A percentile compares a stretch with the other conserved stretches of the same genome.
These are phyloP conservation scores for Mallotus nudiflorus DNA, from an alignment of 345 rosid species.

Conservation along the genomic window DNA sequence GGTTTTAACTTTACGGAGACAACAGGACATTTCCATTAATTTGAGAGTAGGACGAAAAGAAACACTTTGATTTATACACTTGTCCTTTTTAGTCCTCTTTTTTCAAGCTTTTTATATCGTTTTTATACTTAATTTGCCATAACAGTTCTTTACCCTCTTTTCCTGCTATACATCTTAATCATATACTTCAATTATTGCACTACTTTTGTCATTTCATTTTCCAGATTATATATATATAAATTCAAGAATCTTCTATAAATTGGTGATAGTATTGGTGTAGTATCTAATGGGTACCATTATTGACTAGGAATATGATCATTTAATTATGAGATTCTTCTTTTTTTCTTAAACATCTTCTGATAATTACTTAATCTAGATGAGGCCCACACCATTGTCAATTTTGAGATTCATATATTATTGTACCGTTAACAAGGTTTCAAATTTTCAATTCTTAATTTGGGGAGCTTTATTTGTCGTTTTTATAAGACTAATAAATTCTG, in stretches of 20 bases:
- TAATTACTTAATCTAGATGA: too few species aligned
- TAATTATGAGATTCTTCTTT: too few species aligned
- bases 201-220: not conserved
- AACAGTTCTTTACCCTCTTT: not conserved
- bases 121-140: not conserved
- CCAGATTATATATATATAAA: not conserved
- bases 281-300: too few species aligned
- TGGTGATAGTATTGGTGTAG: not conserved
- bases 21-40: not conserved
- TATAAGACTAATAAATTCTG: too few species aligned
- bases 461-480: too few species aligned
- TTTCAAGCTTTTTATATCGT: not conserved
- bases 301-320: too few species aligned
- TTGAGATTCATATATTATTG: too few species aligned
- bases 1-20: conserved; percentile 9
- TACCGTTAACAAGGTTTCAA: too few species aligned
- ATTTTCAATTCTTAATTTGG: too few species aligned
- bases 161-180: not conserved
- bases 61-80: not conserved
- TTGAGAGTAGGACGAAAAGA: not conserved
- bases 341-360: too few species aligned
- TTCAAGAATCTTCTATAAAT: not conserved
- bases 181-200: not conserved
- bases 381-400: too few species aligned
- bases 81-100: not conserved